Conservation (phyloP, 257 asterid genomes). For the Capsicum baccatum region DNA sequence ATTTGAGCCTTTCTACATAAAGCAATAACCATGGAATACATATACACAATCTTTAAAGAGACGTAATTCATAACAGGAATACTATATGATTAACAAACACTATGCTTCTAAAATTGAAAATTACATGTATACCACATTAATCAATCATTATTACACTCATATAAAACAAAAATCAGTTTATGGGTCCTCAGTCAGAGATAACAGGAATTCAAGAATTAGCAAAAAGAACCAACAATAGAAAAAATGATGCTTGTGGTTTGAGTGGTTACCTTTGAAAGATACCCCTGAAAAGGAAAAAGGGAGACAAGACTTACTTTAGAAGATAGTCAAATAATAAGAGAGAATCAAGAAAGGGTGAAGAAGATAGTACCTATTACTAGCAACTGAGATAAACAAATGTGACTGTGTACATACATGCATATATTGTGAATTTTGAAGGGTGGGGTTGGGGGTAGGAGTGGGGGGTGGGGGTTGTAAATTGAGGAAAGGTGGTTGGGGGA, state of each 20-base stretch:
- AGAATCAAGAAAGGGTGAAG: background rate
- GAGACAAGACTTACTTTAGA: background rate
- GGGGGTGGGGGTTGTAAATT: background rate
- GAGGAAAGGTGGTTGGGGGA: background rate
- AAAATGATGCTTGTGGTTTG: background rate
- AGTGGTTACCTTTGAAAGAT: conserved; percentile 6
- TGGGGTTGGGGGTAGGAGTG: too few species aligned
- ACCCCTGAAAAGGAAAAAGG: background rate
- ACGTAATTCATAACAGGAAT: background rate
- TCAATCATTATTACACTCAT: background rate
- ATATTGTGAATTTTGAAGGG: conserved; percentile 4
- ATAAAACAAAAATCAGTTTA: background rate
- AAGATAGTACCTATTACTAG: background rate
- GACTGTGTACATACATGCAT: background rate
- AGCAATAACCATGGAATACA: background rate
- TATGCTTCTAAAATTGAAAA: background rate
- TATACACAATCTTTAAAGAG: background rate
- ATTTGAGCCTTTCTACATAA: background rate
- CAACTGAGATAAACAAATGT: background rate
- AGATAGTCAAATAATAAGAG: background rate
- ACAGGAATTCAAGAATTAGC: background rate
- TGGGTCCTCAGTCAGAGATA: background rate
- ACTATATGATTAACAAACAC: background rate
- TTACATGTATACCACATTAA: background rate
- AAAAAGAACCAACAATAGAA: background rate